A percentile compares a stretch with the other conserved stretches of the same genome.
phyloP scores from a whole-genome alignment of 1,284 basidiomycete genomes.

The Microbotryum saponariae region DNA sequence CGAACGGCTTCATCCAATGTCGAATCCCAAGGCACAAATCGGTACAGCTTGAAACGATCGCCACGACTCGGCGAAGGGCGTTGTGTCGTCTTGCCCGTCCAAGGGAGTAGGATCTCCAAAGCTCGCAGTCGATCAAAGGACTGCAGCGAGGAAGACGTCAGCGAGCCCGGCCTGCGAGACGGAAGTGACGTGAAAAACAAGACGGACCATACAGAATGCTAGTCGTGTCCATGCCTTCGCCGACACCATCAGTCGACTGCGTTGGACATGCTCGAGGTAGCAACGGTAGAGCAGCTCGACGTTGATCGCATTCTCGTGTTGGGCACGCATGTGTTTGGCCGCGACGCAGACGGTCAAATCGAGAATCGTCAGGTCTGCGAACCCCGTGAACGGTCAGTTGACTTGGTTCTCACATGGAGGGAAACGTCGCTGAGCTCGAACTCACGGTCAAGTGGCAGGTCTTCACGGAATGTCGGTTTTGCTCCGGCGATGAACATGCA shows the following conservation, averaged over 20 bases:
- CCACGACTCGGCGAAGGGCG: constrained; percentile 10
- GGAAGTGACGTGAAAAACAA: neutral
- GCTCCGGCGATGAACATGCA: constrained; percentile 9
- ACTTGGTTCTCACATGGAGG: too few relatives aligned
- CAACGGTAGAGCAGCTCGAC: constrained; percentile 32
- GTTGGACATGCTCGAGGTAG: constrained; percentile 27
- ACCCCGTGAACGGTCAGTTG: too few relatives aligned
- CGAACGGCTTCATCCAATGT: constrained; percentile 30
- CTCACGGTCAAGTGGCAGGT: constrained; percentile 17
- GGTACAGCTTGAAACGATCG: constrained; percentile 28
- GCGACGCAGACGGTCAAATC: constrained; percentile 33
- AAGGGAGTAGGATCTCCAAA: constrained; percentile 27
- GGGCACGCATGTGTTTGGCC: constrained; percentile 31
- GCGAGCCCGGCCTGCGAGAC: neutral
- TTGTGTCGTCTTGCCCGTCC: constrained; percentile 13
- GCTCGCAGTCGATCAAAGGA: constrained; percentile 33
- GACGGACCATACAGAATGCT: constrained; percentile 23
- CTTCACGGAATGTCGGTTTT: constrained; percentile 5
- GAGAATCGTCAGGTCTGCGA: constrained; percentile 28
- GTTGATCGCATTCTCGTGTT: constrained; percentile 33
- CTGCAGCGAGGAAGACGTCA: constrained; percentile 2
- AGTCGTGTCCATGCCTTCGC: constrained; percentile 9
- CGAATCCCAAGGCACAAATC: constrained; percentile 29
- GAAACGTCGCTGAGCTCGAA: neutral
- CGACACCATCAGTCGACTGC: constrained; percentile 12